phyloP scores from a whole-genome alignment of 108 stramenopile species.

The Fistulifera solaris region DNA sequence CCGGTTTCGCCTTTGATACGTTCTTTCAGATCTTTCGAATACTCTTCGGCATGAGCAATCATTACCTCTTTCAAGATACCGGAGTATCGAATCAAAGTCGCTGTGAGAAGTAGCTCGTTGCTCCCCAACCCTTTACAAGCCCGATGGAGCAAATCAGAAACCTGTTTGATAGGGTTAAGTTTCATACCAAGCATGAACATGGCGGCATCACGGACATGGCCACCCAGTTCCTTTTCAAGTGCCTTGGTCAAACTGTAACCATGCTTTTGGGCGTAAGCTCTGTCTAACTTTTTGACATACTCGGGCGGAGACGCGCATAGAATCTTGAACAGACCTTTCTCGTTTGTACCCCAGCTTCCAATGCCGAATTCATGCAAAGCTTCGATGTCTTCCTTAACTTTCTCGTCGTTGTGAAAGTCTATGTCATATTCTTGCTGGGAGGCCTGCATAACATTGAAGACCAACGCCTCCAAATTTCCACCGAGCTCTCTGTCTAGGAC shows the following conservation, averaged over 20 bases:
- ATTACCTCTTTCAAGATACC: slow-evolving; percentile 30
- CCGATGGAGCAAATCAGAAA: slow-evolving; percentile 43
- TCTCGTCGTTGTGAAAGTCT: slow-evolving; percentile 41
- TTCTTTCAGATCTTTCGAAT: slow-evolving; percentile 36
- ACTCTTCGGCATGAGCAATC: slow-evolving; percentile 33
- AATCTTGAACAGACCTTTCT: slow-evolving; percentile 30
- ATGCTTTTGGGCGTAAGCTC: slow-evolving; percentile 39
- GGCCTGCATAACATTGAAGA: slow-evolving; percentile 38
- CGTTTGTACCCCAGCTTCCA: slow-evolving; percentile 50
- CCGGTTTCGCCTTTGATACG: slow-evolving; percentile 29
- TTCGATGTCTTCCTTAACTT: slow-evolving; percentile 40
- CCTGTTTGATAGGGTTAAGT: slow-evolving; percentile 38
- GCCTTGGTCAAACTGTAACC: slow-evolving; percentile 44
- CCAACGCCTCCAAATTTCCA: slow-evolving; percentile 36
- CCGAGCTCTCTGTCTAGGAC: slow-evolving; percentile 32
- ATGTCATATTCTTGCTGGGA: slow-evolving; percentile 47
- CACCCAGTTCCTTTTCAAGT: slow-evolving; percentile 49
- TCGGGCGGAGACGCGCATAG: slow-evolving; percentile 30
- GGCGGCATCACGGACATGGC: slow-evolving; percentile 32
- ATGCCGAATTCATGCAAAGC: slow-evolving; percentile 39
- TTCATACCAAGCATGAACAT: slow-evolving; percentile 42
- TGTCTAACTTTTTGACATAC: slow-evolving; percentile 20
- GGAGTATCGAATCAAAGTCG: slow-evolving; percentile 49
- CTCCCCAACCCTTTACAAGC: slow-evolving; percentile 51
- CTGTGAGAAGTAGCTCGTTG: slow-evolving; percentile 41